Conservation (phyloP, 2,329 filamentous ascomycete species). For the Sphaerulina populicola region DNA sequence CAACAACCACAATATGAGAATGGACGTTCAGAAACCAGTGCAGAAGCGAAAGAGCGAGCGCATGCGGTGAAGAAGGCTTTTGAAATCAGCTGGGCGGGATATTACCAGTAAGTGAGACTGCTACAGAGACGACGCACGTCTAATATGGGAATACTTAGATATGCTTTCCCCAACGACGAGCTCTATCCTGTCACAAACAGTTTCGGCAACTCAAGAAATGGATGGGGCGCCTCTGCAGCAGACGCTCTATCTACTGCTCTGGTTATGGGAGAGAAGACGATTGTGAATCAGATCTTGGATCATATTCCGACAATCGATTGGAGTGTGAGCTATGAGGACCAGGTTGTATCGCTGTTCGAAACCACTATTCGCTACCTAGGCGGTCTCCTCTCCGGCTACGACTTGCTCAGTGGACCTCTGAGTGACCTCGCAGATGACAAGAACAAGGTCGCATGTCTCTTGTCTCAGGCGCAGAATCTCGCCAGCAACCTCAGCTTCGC, state of each 20-base stretch:
- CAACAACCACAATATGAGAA: not conserved
- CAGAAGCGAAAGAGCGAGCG: slow-evolving; percentile 31
- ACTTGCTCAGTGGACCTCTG: slow-evolving; percentile 62
- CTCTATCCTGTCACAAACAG: slow-evolving; percentile 59
- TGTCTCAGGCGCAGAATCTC: slow-evolving; percentile 59
- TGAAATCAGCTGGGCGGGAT: slow-evolving; percentile 59
- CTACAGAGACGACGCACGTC: not conserved
- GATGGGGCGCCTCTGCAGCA: slow-evolving; percentile 76
- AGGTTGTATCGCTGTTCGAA: slow-evolving; percentile 70
- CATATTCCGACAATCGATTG: slow-evolving; percentile 67
- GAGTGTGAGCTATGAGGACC: slow-evolving; percentile 58
- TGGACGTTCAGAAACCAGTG: slow-evolving; percentile 4
- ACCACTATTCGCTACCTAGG: slow-evolving; percentile 84
- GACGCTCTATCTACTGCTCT: slow-evolving; percentile 75
- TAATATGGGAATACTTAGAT: slow-evolving; percentile 42
- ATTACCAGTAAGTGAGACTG: slow-evolving; percentile 18
- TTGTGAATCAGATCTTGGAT: slow-evolving; percentile 62
- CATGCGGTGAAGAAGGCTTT: slow-evolving; percentile 61
- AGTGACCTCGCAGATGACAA: slow-evolving; percentile 17
- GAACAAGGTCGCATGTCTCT: slow-evolving; percentile 49
- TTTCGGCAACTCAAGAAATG: slow-evolving; percentile 62
- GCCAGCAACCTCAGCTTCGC: slow-evolving; percentile 67
- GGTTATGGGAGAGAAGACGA: slow-evolving; percentile 61
- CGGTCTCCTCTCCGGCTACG: slow-evolving; percentile 67
- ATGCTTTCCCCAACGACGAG: slow-evolving; percentile 38